Conservation (phyloP, 1,284 basidiomycete species). For the Puccinia triticina region DNA sequence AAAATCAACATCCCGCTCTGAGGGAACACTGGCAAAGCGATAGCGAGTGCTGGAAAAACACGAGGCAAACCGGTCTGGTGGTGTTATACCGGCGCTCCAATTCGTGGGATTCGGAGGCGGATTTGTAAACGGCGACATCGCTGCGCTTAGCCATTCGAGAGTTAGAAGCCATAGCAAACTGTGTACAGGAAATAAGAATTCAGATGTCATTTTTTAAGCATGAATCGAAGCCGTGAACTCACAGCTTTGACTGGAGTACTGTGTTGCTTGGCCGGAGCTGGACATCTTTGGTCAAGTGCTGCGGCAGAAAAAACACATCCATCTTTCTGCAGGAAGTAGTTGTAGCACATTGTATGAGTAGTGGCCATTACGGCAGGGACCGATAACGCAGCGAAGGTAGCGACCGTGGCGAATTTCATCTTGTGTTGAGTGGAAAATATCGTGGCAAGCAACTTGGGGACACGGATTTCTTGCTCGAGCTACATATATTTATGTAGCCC, state of each 20-base stretch:
- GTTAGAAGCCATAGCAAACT: background rate
- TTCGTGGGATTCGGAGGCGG: no score
- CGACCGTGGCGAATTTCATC: background rate
- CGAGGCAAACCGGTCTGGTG: constrained; percentile 2
- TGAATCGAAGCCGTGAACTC: no score
- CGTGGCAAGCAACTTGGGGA: no score
- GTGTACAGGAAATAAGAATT: background rate
- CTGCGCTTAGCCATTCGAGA: background rate
- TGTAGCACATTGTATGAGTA: constrained; percentile 26
- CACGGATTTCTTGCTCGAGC: no score
- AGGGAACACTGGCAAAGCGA: no score
- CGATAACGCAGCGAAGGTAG: background rate
- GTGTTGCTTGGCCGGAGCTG: background rate
- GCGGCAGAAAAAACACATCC: constrained; percentile 23
- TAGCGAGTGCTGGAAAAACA: background rate
- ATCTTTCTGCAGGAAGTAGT: constrained; percentile 40
- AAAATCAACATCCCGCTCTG: no score
- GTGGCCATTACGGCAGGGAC: constrained; percentile 22
- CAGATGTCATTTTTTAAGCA: no score
- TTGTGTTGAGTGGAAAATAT: no score
- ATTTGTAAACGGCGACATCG: no score
- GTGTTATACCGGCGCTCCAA: constrained; percentile 31
- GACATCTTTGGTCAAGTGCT: background rate
- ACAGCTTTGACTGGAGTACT: no score
- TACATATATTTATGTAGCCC: no score